These are phyloP conservation scores for Graphilbum sp. DNA, from an alignment of 2,329 filamentous ascomycete genomes.

Conservation along the genomic window DNA sequence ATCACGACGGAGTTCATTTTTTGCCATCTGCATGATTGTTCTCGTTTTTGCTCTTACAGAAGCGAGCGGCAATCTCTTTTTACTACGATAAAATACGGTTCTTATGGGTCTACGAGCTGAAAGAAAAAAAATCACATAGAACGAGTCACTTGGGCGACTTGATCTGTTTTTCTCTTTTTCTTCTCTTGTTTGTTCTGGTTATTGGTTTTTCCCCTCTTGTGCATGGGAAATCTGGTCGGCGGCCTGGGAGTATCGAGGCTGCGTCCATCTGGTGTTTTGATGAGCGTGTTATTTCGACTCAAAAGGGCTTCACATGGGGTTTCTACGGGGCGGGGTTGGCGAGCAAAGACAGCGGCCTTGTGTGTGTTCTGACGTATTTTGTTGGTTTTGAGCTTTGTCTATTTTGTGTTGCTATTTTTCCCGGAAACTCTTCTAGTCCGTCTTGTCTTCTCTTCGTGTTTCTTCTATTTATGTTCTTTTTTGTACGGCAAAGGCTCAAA, in stretches of 20 bases:
- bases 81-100: constrained; percentile 26
- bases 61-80: constrained; percentile 24
- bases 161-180: constrained; percentile 3
- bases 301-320: constrained; percentile 3
- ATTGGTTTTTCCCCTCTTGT: constrained; percentile 1
- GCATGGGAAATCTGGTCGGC: not conserved
- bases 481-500: not conserved
- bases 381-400: not conserved
- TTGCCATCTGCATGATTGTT: constrained; percentile 11
- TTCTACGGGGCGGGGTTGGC: constrained; percentile 3
- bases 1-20: constrained; percentile 27
- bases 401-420: not conserved
- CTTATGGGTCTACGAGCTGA: constrained; percentile 33
- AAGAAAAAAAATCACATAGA: constrained; percentile 36
- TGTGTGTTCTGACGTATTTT: not conserved
- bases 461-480: not conserved
- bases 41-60: constrained; percentile 15
- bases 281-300: constrained; percentile 2
- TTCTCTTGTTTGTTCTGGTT: constrained; percentile 1
- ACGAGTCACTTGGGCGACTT: constrained; percentile 17
- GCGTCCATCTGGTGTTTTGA: constrained; percentile 5
- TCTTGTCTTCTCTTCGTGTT: not conserved
- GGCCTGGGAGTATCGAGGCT: not conserved
- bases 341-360: constrained; percentile 6
- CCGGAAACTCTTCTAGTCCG: not conserved